Evolutionary conservation across 2,329 filamentous ascomycete genomes (phyloP).

Genomic region (Trichoderma sp.): DNA sequence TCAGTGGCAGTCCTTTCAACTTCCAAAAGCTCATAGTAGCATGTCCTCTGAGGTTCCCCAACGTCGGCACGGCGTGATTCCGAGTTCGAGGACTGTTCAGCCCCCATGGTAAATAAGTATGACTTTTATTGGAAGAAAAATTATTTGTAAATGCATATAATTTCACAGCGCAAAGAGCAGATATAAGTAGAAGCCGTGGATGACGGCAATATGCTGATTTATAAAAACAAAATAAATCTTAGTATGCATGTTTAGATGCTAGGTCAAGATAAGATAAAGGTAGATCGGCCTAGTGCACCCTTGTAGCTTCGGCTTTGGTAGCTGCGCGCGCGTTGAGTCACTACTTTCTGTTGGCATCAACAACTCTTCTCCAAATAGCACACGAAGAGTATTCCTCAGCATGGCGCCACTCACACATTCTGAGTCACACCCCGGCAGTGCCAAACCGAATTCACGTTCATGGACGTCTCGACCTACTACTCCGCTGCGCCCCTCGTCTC

Average conservation of each 20-base stretch:
- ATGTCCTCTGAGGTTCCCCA: constrained; percentile 62
- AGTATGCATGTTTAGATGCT: neutral
- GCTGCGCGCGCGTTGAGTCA: neutral
- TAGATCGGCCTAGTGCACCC: neutral
- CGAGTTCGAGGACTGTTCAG: constrained; percentile 55
- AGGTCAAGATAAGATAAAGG: neutral
- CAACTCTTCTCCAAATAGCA: neutral
- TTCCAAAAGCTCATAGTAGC: constrained; percentile 84
- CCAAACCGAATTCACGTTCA: constrained; percentile 34
- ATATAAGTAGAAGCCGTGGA: neutral
- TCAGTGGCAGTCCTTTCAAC: constrained; percentile 74
- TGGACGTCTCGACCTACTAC: constrained; percentile 82
- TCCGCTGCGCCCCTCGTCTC: constrained; percentile 85
- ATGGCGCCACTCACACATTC: constrained; percentile 2
- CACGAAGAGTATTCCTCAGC: neutral
- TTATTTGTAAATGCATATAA: neutral
- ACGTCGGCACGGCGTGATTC: constrained; percentile 40
- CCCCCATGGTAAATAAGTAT: constrained; percentile 51
- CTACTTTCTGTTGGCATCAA: neutral
- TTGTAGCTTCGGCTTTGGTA: neutral
- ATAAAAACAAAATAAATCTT: neutral
- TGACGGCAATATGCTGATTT: neutral
- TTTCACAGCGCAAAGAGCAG: neutral
- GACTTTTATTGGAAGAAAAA: neutral
- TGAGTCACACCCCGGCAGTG: constrained; percentile 4